A percentile compares a stretch with the other conserved stretches of the same genome.
These are phyloP conservation scores for Candida suzukii DNA, from an alignment of 805 yeast species.

Conservation along the genomic window DNA sequence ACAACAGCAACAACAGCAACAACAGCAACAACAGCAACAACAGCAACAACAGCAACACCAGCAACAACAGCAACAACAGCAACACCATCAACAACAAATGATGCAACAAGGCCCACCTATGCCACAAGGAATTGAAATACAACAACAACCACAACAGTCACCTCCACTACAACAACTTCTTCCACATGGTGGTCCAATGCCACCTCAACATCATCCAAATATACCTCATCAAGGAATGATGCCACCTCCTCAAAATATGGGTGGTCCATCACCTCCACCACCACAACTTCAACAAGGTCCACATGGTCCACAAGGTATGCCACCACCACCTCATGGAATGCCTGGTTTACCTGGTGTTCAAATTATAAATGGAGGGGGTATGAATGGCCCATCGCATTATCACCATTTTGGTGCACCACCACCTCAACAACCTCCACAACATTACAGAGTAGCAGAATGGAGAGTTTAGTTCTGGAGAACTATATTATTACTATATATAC, in stretches of 20 bases:
- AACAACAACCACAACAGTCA: no score
- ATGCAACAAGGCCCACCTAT: background rate
- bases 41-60: constrained; percentile 3
- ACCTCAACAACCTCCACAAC: background rate
- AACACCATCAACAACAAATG: background rate
- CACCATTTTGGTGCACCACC: background rate
- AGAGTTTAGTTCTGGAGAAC: background rate
- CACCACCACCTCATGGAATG: background rate
- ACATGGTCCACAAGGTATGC: background rate
- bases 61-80: background rate
- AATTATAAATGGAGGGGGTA: constrained; percentile 14
- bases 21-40: no score
- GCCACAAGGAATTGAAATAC: no score
- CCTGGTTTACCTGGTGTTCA: background rate
- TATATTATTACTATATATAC: background rate
- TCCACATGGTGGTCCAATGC: no score
- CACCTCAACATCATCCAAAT: no score
- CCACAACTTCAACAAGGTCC: constrained; percentile 1
- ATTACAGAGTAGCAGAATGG: constrained; percentile 8
- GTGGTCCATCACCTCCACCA: background rate
- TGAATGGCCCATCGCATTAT: background rate
- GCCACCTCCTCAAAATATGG: no score
- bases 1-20: no score
- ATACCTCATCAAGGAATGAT: no score
- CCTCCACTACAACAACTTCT: no score